Base-by-base conservation (phyloP, 2,329 filamentous ascomycete genomes). In the Curvularia sp. region DNA sequence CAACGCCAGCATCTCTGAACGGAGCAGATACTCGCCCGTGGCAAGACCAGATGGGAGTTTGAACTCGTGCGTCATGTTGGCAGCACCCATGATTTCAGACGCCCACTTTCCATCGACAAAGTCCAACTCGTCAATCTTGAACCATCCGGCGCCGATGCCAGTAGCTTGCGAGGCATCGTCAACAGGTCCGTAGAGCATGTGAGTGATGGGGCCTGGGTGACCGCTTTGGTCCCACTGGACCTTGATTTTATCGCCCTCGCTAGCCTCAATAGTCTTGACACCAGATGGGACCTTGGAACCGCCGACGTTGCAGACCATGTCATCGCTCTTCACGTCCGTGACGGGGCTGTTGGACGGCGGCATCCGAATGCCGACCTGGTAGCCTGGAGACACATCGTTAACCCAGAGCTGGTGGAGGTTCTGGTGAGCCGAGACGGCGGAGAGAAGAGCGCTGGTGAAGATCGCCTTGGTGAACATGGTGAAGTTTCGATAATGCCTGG, bases 91-190 rank as follows among this genome's bases (percentile, higher is more conserved):
- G 64, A 77, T 77, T 46, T 70, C 72, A 43, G 68, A 74, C 15
- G 69, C 72, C 73, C 72, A 74, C 57, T 70, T 72, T 55, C 73
- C 72, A 43, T 63, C 58, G 12, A 61, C 64, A 49, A 63, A 57
- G 53, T 74, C 61, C 9, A 69, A 42, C 60, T 75, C 72, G 41
- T 76, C 73, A 45, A 77, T 76, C 67, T 77, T 77, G 68, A 77
- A 73, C 75, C 75, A 77, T 10, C 68, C 66, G 6, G 70, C 64
- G 19, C 74, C 74, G 25, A 70, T 64, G 43, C 72, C 74, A 43
- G 68, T 69, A 9, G 65, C 72, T 39, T 64, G 59, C 27, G 63
- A 61, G 10, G 73, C 83, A 76, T 87, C 89, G 77, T 89, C 86
- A 65, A 90, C 81, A 61, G 72, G 74, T 19, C 71, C 70, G 57